Evolutionary conservation across 2,329 filamentous ascomycete species (phyloP), one percentile per base, ranked within the genome.

Genomic region (Botryotinia narcissicola): DNA sequence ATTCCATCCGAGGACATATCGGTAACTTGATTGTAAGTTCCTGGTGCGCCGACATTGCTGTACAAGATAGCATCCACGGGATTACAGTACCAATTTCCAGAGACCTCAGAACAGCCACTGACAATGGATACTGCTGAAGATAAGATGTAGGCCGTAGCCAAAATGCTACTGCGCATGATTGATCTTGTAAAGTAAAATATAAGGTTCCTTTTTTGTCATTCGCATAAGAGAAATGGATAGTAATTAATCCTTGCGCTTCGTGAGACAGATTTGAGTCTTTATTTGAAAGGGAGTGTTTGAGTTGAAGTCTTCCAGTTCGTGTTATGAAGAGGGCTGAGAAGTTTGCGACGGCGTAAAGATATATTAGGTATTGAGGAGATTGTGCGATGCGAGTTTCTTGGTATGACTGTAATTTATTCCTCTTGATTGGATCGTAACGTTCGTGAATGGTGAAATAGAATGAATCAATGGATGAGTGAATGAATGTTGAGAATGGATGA

Each of bases 51-150:
- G 77, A 93, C 86, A 72, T 88, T 88, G 74, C 82, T 82, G 82
- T 93, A 94, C n/a, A 88, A 86, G 81, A 95, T 91, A 67, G 89
- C 87, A 73, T 87, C 82, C 73, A 94, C 90, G 57, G 86, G 79
- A 73, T 89, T 85, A 82, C 91, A 92, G 83, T 91, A 93, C 83
- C 83, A 90, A 82, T 93, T 93, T 73, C 80, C 25, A 77, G 73
- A 57, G 63, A 67, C 73, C 82, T 84, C 35, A 81, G 78, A 71
- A 83, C 79, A 37, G 72, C 76, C 66, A 63, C 66, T 64, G 32
- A 42, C 29, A 29, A 57, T 35, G 10, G 16, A 35, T 59, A 40
- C 51, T 44, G 22, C 35, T 20, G 68, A 57, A 20, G 59, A 63
- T 12, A 71, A 14, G 46, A 51, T 29, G 42, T 71, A n/a, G 57